phyloP scores from a whole-genome alignment of 805 yeast genomes.

The Jamesozyma rosinii region DNA sequence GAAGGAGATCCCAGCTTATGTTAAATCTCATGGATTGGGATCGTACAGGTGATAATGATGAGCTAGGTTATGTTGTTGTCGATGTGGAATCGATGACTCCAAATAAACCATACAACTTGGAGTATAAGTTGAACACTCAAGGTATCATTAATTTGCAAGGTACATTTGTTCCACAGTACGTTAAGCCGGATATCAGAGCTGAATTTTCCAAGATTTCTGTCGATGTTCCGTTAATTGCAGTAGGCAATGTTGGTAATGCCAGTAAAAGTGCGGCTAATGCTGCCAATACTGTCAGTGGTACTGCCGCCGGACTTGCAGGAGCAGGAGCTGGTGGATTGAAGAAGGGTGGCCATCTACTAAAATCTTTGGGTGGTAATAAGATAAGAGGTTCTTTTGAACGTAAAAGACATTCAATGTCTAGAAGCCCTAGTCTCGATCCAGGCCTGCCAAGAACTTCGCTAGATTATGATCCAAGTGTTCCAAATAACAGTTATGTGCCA shows the following conservation, averaged over 20 bases:
- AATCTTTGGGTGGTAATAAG: constrained; percentile 28
- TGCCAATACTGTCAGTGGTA: constrained; percentile 32
- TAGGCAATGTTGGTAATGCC: constrained; percentile 32
- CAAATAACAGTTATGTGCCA: constrained; percentile 23
- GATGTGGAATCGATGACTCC: constrained; percentile 45
- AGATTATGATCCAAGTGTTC: constrained; percentile 24
- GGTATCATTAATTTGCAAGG: constrained; percentile 51
- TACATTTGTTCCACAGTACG: constrained; percentile 53
- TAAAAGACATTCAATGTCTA: neutral
- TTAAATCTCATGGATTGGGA: constrained; percentile 68
- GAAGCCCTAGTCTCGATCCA: neutral
- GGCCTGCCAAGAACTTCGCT: constrained; percentile 1
- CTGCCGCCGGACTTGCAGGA: constrained; percentile 30
- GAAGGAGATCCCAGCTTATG: constrained; percentile 43
- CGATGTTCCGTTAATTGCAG: constrained; percentile 41
- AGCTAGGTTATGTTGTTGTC: constrained; percentile 44
- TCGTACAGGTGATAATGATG: constrained; percentile 58
- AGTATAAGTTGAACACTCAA: constrained; percentile 49
- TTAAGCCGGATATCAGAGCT: constrained; percentile 50
- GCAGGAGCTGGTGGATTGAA: constrained; percentile 39
- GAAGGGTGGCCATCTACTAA: constrained; percentile 39
- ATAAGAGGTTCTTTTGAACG: constrained; percentile 5
- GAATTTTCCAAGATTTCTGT: constrained; percentile 34
- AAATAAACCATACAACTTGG: constrained; percentile 36
- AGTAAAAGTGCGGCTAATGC: constrained; percentile 33